Conservation (phyloP, 306 rosid species). For the Quercus alba region DNA sequence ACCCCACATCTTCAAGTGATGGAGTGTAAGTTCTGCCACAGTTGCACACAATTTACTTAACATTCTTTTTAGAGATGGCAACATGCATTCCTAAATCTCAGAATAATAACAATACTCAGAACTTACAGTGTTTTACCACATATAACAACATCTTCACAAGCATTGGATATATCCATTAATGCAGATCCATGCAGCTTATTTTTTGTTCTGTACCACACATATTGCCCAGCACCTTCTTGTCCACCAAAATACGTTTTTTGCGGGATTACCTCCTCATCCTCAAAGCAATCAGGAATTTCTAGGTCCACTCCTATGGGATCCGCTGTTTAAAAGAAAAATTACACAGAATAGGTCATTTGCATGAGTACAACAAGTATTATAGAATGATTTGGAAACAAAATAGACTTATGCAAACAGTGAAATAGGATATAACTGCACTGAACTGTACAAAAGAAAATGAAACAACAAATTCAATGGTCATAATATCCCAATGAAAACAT, state of each 20-base stretch:
- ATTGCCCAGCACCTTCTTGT: slow-evolving; percentile 84
- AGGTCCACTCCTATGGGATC: slow-evolving; percentile 83
- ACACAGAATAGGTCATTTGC: not conserved
- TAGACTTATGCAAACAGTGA: not conserved
- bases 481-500: too few species aligned
- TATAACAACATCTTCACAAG: slow-evolving; percentile 46
- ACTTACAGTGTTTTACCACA: slow-evolving; percentile 74
- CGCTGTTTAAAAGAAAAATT: slow-evolving; percentile 37
- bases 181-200: slow-evolving; percentile 68
- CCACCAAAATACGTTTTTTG: slow-evolving; percentile 80
- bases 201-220: slow-evolving; percentile 66
- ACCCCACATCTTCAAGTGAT: slow-evolving; percentile 74
- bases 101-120: slow-evolving; percentile 19
- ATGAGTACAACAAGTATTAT: not conserved
- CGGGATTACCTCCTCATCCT: slow-evolving; percentile 54
- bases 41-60: slow-evolving; percentile 12
- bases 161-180: slow-evolving; percentile 49
- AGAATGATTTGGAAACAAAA: not conserved
- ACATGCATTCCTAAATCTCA: slow-evolving; percentile 15
- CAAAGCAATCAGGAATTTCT: slow-evolving; percentile 66
- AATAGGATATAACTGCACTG: not conserved
- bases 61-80: slow-evolving; percentile 13
- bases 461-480: not conserved
- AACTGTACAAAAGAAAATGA: not conserved
- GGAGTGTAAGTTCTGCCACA: slow-evolving; percentile 69